Base-by-base conservation (phyloP, 768 basidiomycete species). In the Krasilnikovozyma curviuscula region DNA sequence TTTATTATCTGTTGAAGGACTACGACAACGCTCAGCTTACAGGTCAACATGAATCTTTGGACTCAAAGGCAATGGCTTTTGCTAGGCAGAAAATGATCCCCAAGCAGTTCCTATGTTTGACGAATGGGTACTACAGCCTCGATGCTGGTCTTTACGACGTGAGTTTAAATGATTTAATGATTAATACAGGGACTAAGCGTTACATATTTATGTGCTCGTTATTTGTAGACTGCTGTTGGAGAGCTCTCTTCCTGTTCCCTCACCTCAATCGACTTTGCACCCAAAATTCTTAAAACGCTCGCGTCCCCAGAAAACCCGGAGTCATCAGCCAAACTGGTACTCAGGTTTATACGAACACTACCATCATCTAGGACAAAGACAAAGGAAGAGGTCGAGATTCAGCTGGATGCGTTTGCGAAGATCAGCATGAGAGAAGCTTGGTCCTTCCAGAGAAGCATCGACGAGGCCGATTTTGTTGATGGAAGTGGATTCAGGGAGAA, bases 111-210 rank as follows among this genome's bases (percentile, higher is more conserved):
- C 68, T 71, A 7, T 66, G 71, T 4, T 70, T 85, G 40, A 74
- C 80, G n/a, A 78, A 82, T 65, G 83, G 83, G 58, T 85, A 85
- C 66, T 86, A 80, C 79, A 66, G 74, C 61, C 66, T 86, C 50
- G 83, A 86, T 64, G 70, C 74, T 2, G 80, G 79, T 10, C 67
- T 70, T 37, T 61, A 79, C 43, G 61, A 71, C 40, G 82, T 83
- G 62, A 54, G 79, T 72, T 13, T 41, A 33, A 29, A n/a, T 14
- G 1, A 23, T 13, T 8, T 9, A 18, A 8, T 18, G 16, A 23
- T 25, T 35, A 13, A n/a, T 21, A 10, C 31, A 33, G 28, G 38
- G 3, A 7, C 18, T 23, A 5, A 3, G 49, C 41, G 39, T 27
- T 29, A 25, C 27, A 40, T 5, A 44, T 25, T 28, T 19, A 14